Percentiles rank a stretch among this genome's conserved stretches.
phyloP scores from a whole-genome alignment of 1,284 basidiomycete species.

The Marasmius oreades region DNA sequence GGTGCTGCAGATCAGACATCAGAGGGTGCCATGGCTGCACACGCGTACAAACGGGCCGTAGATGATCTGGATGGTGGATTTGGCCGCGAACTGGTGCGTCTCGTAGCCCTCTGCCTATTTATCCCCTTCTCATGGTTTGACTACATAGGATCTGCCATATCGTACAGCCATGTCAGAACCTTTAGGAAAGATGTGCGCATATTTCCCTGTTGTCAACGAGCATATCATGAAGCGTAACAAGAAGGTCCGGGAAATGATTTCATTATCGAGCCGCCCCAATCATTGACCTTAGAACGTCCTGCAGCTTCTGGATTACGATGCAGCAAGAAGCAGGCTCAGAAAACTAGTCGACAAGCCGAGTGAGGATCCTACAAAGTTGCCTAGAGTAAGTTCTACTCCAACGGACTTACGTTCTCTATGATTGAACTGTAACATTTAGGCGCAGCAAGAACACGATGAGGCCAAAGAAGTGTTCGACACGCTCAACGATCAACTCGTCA shows the following conservation, averaged over 20 bases:
- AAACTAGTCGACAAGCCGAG: slow-evolving; percentile 92
- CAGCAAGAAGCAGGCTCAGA: slow-evolving; percentile 84
- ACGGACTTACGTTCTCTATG: slow-evolving; percentile 2
- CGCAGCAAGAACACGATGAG: slow-evolving; percentile 94
- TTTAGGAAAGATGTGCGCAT: slow-evolving; percentile 92
- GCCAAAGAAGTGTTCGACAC: slow-evolving; percentile 91
- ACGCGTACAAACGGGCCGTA: slow-evolving; percentile 93
- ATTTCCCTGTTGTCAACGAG: slow-evolving; percentile 93
- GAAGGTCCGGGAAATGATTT: slow-evolving; percentile 59
- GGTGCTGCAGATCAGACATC: slow-evolving; percentile 79
- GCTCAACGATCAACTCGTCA: slow-evolving; percentile 89
- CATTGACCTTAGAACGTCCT: not conserved
- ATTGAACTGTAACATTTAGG: slow-evolving; percentile 38
- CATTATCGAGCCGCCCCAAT: not conserved
- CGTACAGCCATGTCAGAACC: slow-evolving; percentile 95
- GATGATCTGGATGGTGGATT: slow-evolving; percentile 91
- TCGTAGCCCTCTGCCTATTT: not conserved
- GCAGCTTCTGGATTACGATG: slow-evolving; percentile 93
- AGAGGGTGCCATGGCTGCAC: slow-evolving; percentile 94
- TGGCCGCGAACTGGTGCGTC: slow-evolving; percentile 76
- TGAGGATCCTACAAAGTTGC: slow-evolving; percentile 91
- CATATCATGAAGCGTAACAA: slow-evolving; percentile 94
- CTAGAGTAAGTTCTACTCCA: slow-evolving; percentile 50
- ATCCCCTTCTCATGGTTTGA: not conserved
- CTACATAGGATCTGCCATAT: slow-evolving; percentile 82